Conservation (phyloP, 2,329 filamentous ascomycete genomes). For the Colletotrichum coccodes region DNA sequence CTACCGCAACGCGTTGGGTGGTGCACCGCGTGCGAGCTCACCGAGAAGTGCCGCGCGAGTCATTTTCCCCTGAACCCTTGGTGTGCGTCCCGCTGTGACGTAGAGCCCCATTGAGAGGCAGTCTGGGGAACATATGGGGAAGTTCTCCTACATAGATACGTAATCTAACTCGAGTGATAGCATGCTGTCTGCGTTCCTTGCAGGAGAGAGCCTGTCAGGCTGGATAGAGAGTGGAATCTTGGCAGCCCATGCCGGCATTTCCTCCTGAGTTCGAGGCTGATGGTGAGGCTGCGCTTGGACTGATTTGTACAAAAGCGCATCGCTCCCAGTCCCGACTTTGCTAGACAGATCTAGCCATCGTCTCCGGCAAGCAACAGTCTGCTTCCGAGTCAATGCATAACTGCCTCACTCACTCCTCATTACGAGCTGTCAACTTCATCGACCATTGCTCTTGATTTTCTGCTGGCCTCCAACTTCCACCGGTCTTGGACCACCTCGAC, state of each 20-base stretch:
- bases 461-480: background rate
- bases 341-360: background rate
- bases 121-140: slow-evolving; percentile 31
- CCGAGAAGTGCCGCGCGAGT: slow-evolving; percentile 13
- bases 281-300: slow-evolving; percentile 3
- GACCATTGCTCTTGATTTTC: background rate
- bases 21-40: background rate
- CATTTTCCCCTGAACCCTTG: slow-evolving; percentile 24
- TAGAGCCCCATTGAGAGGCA: slow-evolving; percentile 8
- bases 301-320: slow-evolving; percentile 28
- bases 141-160: slow-evolving; percentile 5
- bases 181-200: slow-evolving; percentile 7
- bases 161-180: slow-evolving; percentile 24
- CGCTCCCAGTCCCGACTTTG: slow-evolving; percentile 1
- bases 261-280: background rate
- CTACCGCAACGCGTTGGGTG: background rate
- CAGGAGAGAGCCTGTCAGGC: slow-evolving; percentile 13
- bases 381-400: background rate
- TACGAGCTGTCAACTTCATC: background rate
- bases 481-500: background rate
- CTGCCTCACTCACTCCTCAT: background rate
- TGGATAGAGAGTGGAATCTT: slow-evolving; percentile 17
- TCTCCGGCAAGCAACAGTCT: background rate
- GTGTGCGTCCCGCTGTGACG: slow-evolving; percentile 24
- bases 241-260: slow-evolving; percentile 14